Percentiles rank a stretch among this genome's conserved stretches.
These are phyloP conservation scores for Fusarium siculi DNA, from an alignment of 2,329 filamentous ascomycete genomes.

Conservation along the genomic window DNA sequence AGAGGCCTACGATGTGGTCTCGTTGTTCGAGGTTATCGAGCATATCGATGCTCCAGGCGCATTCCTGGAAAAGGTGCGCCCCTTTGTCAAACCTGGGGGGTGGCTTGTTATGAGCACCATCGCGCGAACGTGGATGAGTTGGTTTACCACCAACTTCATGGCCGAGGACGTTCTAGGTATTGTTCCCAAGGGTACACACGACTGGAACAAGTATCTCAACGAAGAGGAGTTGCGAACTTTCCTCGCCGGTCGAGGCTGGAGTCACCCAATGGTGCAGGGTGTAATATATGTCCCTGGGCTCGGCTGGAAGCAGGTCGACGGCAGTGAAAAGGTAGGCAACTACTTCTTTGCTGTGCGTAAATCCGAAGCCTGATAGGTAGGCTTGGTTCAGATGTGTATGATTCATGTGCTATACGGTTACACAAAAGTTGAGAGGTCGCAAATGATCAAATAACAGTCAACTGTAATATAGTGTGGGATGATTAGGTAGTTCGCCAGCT, in stretches of 20 bases:
- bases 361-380: conserved; percentile 32
- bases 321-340: conserved; percentile 89
- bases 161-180: conserved; percentile 89
- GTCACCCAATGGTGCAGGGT: conserved; percentile 73
- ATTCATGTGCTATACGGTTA: conserved; percentile 10
- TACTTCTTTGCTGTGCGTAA: conserved; percentile 91
- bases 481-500: background rate
- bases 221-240: conserved; percentile 76
- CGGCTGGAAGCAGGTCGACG: conserved; percentile 85
- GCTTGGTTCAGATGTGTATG: conserved; percentile 9
- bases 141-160: conserved; percentile 90
- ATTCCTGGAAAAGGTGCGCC: conserved; percentile 77
- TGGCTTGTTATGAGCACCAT: conserved; percentile 96
- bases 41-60: conserved; percentile 81
- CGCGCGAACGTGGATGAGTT: conserved; percentile 86
- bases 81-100: conserved; percentile 87
- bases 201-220: conserved; percentile 97
- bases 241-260: conserved; percentile 68
- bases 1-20: conserved; percentile 79
- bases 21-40: conserved; percentile 94
- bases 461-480: conserved; percentile 31
- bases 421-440: background rate
- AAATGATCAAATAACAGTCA: background rate
- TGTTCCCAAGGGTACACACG: conserved; percentile 92
- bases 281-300: conserved; percentile 90